Evolutionary conservation across 2,329 filamentous ascomycete genomes (phyloP).

Genomic region (Talaromyces sp.): DNA sequence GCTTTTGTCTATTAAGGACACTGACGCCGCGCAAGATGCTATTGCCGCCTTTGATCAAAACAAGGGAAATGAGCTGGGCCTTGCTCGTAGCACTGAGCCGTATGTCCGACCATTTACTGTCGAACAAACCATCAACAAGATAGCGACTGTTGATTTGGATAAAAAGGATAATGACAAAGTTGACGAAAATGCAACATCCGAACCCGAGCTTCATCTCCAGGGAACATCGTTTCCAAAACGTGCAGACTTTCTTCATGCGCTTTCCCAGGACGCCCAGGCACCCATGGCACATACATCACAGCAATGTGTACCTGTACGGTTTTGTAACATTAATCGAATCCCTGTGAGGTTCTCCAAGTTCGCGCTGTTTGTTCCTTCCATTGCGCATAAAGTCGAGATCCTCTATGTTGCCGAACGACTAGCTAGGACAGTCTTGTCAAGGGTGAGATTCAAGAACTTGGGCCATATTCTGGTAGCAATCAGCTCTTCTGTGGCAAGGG

Average conservation of each 20-base stretch:
- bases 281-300: conserved; percentile 17
- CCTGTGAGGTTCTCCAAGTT: conserved; percentile 44
- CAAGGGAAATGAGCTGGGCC: conserved; percentile 13
- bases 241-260: conserved; percentile 27
- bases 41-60: not conserved
- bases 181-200: not conserved
- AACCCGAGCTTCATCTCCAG: conserved; percentile 18
- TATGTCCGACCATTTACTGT: conserved; percentile 15
- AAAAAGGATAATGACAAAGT: conserved; percentile 1
- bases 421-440: conserved; percentile 48
- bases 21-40: not conserved
- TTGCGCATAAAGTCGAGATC: conserved; percentile 65
- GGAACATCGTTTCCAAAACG: conserved; percentile 26
- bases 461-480: conserved; percentile 64
- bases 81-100: conserved; percentile 15
- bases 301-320: conserved; percentile 13
- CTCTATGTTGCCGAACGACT: conserved; percentile 60
- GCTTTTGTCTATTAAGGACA: conserved; percentile 16
- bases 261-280: conserved; percentile 13
- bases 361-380: conserved; percentile 63
- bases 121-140: conserved; percentile 15
- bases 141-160: not conserved
- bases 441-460: conserved; percentile 51
- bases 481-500: conserved; percentile 57
- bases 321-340: conserved; percentile 36